Conservation (phyloP, 1,284 basidiomycete genomes). For the Tausonia pullulans region DNA sequence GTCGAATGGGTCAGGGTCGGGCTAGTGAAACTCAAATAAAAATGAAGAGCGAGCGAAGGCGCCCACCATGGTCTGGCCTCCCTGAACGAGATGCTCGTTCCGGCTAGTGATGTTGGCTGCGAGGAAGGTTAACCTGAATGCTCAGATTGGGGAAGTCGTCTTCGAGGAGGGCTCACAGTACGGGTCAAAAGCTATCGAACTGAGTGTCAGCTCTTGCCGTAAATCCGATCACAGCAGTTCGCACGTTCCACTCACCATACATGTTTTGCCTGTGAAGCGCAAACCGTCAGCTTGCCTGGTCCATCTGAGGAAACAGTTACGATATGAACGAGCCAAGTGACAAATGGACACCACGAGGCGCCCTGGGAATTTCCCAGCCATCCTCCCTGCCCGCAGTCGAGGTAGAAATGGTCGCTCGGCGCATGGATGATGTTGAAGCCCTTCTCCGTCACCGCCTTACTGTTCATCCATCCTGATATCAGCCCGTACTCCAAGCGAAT, state of each 20-base stretch:
- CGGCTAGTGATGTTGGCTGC: not conserved
- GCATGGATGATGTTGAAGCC: constrained; percentile 22
- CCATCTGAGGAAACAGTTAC: too few species aligned
- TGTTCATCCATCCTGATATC: too few species aligned
- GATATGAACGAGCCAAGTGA: not conserved
- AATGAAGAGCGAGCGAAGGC: too few species aligned
- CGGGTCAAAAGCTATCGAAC: constrained; percentile 21
- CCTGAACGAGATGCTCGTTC: not conserved
- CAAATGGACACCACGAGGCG: constrained; percentile 17
- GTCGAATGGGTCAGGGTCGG: too few species aligned
- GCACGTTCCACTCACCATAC: constrained; percentile 15
- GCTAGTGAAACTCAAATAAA: too few species aligned
- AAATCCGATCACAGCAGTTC: too few species aligned
- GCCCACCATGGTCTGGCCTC: constrained; percentile 8
- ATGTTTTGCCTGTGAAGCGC: constrained; percentile 10
- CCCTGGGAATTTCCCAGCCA: constrained; percentile 7
- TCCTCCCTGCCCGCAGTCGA: constrained; percentile 26
- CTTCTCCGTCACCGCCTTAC: constrained; percentile 17
- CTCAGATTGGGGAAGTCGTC: too few species aligned
- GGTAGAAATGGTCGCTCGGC: constrained; percentile 22
- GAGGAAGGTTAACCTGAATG: too few species aligned
- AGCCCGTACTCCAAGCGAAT: too few species aligned
- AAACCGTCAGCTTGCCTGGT: not conserved
- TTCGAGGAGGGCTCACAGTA: not conserved
- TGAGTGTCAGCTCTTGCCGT: too few species aligned